Percentiles rank a stretch among this genome's conserved stretches.
Evolutionary conservation across 2,329 filamentous ascomycete genomes (phyloP).

Genomic region (Endoconidiophora laricicola): DNA sequence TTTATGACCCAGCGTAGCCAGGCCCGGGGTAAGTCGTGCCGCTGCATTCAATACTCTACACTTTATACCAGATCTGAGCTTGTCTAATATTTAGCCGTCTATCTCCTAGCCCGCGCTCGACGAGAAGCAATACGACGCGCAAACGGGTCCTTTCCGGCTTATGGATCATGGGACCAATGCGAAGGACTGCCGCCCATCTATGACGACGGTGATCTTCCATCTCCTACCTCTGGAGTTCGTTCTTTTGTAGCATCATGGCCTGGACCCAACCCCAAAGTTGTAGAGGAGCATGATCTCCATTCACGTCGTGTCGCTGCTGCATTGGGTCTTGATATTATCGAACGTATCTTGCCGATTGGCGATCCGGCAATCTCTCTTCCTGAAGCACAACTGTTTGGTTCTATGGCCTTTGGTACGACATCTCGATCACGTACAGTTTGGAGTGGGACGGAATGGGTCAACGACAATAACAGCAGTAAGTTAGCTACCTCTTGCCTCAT

Average conservation of each 20-base stretch:
- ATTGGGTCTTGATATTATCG: constrained; percentile 56
- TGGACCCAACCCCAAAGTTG: constrained; percentile 23
- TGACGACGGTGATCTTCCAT: constrained; percentile 23
- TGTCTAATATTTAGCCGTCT: no score
- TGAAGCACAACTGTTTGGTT: constrained; percentile 17
- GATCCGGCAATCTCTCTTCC: constrained; percentile 15
- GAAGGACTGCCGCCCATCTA: no score
- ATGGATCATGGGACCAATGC: no score
- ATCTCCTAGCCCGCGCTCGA: no score
- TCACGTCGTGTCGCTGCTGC: constrained; percentile 62
- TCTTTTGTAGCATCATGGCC: constrained; percentile 38
- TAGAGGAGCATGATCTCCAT: constrained; percentile 51
- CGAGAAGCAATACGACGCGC: no score
- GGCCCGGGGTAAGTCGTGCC: constrained; percentile 3
- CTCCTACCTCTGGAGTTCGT: constrained; percentile 51
- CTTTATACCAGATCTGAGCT: background rate
- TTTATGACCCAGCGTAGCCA: constrained; percentile 3
- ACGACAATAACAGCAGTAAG: constrained; percentile 11
- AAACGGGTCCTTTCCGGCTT: no score
- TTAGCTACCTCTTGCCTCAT: background rate
- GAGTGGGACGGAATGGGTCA: constrained; percentile 27
- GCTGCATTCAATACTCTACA: background rate
- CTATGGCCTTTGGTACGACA: constrained; percentile 11
- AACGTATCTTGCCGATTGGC: constrained; percentile 41
- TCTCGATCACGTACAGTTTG: constrained; percentile 21